A percentile compares a stretch with the other conserved stretches of the same genome.
Evolutionary conservation across 495 filamentous ascomycete genomes (phyloP).

Genomic region (Aspergillus campestris): DNA sequence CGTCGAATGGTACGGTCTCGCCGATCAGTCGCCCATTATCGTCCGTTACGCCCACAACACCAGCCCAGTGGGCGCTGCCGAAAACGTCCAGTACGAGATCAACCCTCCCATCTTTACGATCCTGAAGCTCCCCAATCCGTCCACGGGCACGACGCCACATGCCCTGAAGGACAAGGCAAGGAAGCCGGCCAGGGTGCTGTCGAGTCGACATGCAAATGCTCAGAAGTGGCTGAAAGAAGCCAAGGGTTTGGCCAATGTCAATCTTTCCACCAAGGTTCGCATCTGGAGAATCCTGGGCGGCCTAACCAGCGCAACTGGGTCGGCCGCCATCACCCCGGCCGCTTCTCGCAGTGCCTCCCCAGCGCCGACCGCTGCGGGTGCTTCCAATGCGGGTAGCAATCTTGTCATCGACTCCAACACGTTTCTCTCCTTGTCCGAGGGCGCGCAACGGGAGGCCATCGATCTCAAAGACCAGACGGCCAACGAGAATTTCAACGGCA

Average conservation of each 20-base stretch:
- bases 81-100: slow-evolving; percentile 73
- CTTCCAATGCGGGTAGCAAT: slow-evolving; percentile 49
- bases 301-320: slow-evolving; percentile 31
- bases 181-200: slow-evolving; percentile 52
- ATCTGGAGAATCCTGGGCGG: slow-evolving; percentile 63
- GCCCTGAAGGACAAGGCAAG: slow-evolving; percentile 50
- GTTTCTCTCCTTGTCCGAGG: slow-evolving; percentile 60
- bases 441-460: slow-evolving; percentile 61
- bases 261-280: slow-evolving; percentile 62
- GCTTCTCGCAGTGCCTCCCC: slow-evolving; percentile 48
- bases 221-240: slow-evolving; percentile 65
- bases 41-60: slow-evolving; percentile 72
- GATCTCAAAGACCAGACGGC: slow-evolving; percentile 61
- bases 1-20: slow-evolving; percentile 72
- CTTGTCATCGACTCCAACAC: slow-evolving; percentile 64
- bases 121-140: slow-evolving; percentile 59
- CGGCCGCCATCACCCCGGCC: slow-evolving; percentile 49
- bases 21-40: slow-evolving; percentile 61
- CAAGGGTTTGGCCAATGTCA: slow-evolving; percentile 57
- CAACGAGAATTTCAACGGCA: slow-evolving; percentile 72
- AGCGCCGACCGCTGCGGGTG: slow-evolving; percentile 29
- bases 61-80: slow-evolving; percentile 41
- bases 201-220: slow-evolving; percentile 58
- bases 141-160: slow-evolving; percentile 48
- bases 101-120: slow-evolving; percentile 83